Conservation (phyloP, 2,329 filamentous ascomycete genomes). For the Calonectria crousiana region DNA sequence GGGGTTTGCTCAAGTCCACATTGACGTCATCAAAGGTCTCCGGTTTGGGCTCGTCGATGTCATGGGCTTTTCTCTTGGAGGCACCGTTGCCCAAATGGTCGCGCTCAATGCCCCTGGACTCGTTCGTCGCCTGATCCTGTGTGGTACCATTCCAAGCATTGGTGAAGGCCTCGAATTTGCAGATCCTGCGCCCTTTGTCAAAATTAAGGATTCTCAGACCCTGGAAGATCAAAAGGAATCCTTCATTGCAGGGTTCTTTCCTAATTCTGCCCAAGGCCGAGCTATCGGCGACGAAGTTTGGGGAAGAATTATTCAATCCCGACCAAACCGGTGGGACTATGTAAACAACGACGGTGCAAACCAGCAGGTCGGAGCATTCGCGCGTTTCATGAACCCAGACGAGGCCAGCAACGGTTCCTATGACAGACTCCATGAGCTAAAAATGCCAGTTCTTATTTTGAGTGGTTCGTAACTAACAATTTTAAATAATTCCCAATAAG, state of each 20-base stretch:
- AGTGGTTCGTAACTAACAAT: slow-evolving; percentile 42
- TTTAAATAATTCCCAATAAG: too few species aligned
- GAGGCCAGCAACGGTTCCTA: slow-evolving; percentile 48
- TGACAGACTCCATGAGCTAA: slow-evolving; percentile 48
- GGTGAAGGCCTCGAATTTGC: slow-evolving; percentile 49
- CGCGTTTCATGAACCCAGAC: slow-evolving; percentile 50
- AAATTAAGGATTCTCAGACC: slow-evolving; percentile 45
- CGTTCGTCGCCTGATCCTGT: slow-evolving; percentile 56
- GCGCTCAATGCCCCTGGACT: slow-evolving; percentile 54
- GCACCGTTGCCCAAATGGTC: slow-evolving; percentile 58
- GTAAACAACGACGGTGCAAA: slow-evolving; percentile 43
- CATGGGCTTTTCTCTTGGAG: slow-evolving; percentile 64
- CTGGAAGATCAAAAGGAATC: slow-evolving; percentile 48
- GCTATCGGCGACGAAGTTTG: slow-evolving; percentile 49
- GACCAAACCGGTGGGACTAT: slow-evolving; percentile 41
- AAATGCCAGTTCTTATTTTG: slow-evolving; percentile 52
- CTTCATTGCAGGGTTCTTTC: slow-evolving; percentile 51
- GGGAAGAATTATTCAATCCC: slow-evolving; percentile 48
- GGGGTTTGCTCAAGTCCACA: slow-evolving; percentile 48
- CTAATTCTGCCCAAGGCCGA: slow-evolving; percentile 44
- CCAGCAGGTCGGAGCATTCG: slow-evolving; percentile 48
- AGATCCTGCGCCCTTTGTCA: slow-evolving; percentile 46
- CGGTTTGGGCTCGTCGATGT: slow-evolving; percentile 56
- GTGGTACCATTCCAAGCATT: slow-evolving; percentile 55
- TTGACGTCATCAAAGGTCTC: slow-evolving; percentile 51